phyloP scores from a whole-genome alignment of 176 grass and related monocot species.

The Carex kokanica region DNA sequence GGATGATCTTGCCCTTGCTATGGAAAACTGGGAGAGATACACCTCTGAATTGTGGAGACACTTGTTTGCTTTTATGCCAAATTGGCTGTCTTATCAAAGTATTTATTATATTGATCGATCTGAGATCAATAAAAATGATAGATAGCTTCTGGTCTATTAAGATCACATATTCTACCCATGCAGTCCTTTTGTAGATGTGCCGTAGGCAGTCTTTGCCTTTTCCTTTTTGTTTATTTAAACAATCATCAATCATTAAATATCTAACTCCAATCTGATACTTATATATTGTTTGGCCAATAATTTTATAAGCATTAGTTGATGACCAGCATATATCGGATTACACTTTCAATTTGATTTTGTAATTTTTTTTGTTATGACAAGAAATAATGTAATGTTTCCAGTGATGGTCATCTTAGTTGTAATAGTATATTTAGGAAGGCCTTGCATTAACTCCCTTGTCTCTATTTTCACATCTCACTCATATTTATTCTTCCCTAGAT shows the following conservation, averaged over 20 bases:
- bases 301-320: not conserved
- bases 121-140: conserved; percentile 26
- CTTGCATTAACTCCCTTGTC: not conserved
- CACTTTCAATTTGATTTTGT: not conserved
- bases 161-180: not conserved
- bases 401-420: not conserved
- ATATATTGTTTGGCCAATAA: not conserved
- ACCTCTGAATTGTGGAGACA: conserved; percentile 47
- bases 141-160: conserved; percentile 4
- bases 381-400: not conserved
- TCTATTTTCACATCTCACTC: not conserved
- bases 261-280: not conserved
- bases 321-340: not conserved
- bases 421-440: not conserved
- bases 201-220: not conserved
- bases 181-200: not conserved
- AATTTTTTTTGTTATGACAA: not conserved
- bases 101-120: conserved; percentile 52
- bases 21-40: conserved; percentile 62
- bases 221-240: not conserved
- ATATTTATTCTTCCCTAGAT: not conserved
- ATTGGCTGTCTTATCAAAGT: conserved; percentile 52
- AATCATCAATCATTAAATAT: not conserved
- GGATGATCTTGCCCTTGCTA: conserved; percentile 49
- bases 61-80: conserved; percentile 41